A percentile compares a stretch with the other conserved stretches of the same genome.
Conservation (phyloP, 164 flowering plant species). For the Aristolochia californica region DNA sequence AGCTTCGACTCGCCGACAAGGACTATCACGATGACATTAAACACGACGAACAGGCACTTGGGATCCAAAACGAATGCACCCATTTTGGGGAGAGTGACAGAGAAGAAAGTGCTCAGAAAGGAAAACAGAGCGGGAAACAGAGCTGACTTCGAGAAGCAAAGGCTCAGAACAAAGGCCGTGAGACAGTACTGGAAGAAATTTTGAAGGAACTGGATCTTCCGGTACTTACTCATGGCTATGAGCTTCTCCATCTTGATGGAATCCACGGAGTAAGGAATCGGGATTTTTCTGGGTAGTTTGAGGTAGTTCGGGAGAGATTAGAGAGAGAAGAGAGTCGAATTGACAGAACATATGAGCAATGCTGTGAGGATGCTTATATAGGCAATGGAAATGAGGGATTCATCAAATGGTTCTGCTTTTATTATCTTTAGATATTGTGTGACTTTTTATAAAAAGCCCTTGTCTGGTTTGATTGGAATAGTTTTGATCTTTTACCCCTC, state of each 20-base stretch:
- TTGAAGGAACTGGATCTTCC: constrained; percentile 29
- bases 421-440: neutral
- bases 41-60: constrained; percentile 43
- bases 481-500: constrained; percentile 6
- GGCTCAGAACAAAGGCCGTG: constrained; percentile 20
- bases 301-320: neutral
- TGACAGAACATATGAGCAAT: constrained; percentile 31
- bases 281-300: constrained; percentile 3
- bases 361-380: constrained; percentile 26
- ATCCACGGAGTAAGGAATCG: constrained; percentile 24
- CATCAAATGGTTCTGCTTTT: constrained; percentile 14
- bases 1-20: constrained; percentile 52
- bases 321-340: constrained; percentile 11
- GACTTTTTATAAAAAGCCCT: constrained; percentile 25
- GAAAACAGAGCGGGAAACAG: constrained; percentile 30
- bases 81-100: constrained; percentile 26
- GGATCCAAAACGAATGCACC: constrained; percentile 20
- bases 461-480: constrained; percentile 8
- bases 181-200: constrained; percentile 25
- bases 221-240: constrained; percentile 38
- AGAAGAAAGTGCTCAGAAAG: constrained; percentile 21
- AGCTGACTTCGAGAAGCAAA: constrained; percentile 30
- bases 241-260: constrained; percentile 20
- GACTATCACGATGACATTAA: constrained; percentile 41
- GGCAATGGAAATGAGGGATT: constrained; percentile 12